A percentile compares a stretch with the other conserved stretches of the same genome.
These are phyloP conservation scores for Candolleomyces eurysporus DNA, from an alignment of 768 basidiomycete genomes.

Conservation along the genomic window DNA sequence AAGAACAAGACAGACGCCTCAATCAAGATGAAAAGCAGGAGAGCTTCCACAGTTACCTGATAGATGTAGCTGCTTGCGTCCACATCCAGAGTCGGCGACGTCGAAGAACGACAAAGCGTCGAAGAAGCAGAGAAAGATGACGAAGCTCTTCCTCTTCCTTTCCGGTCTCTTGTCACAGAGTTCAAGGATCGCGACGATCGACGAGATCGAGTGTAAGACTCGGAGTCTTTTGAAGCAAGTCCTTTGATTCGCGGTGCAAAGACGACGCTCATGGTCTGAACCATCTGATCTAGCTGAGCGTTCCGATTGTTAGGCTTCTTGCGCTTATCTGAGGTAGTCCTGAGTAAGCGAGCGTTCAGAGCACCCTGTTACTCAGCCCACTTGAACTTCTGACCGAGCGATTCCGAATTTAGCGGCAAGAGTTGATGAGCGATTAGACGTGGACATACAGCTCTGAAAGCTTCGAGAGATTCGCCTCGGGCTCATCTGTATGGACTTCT, in stretches of 20 bases:
- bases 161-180: not conserved
- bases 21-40: not conserved
- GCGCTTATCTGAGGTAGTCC: conserved; percentile 36
- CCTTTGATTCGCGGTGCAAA: conserved; percentile 13
- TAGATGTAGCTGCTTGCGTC: not conserved
- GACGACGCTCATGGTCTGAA: conserved; percentile 50
- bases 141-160: not conserved
- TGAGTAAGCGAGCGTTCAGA: not conserved
- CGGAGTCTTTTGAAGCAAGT: conserved; percentile 14
- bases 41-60: not conserved
- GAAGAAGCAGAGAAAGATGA: not conserved
- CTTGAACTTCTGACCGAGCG: not conserved
- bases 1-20: not conserved
- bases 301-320: conserved; percentile 42
- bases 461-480: conserved; percentile 2
- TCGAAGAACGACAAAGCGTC: not conserved
- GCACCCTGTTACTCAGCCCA: not conserved
- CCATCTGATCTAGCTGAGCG: conserved; percentile 64
- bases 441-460: conserved; percentile 6
- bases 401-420: not conserved
- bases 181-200: not conserved
- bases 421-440: not conserved
- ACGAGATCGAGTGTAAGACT: not conserved
- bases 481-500: conserved; percentile 1
- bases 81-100: conserved; percentile 1